phyloP scores from a whole-genome alignment of 2,329 filamentous ascomycete species.

The Stromatinia cepivora region DNA sequence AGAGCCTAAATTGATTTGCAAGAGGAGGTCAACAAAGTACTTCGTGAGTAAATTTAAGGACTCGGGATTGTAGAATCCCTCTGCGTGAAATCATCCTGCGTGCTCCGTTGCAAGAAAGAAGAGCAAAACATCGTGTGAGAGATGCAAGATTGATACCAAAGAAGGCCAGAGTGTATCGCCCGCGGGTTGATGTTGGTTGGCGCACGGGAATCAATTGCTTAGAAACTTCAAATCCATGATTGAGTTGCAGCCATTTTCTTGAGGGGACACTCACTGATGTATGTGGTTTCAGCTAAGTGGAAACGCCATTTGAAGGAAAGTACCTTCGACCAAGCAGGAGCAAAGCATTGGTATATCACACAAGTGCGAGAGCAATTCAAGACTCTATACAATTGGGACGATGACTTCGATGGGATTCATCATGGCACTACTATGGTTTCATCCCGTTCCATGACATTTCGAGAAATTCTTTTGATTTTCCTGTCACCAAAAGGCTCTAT shows the following conservation, averaged over 20 bases:
- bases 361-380: conserved; percentile 10
- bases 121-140: neutral
- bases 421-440: conserved; percentile 12
- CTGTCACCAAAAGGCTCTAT: no score
- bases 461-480: neutral
- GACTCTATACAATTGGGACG: conserved; percentile 4
- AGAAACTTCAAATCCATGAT: no score
- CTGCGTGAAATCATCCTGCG: neutral
- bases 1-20: no score
- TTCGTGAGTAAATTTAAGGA: no score
- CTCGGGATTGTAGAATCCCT: no score
- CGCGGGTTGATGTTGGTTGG: conserved; percentile 20
- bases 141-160: neutral
- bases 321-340: conserved; percentile 8
- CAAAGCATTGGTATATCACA: conserved; percentile 7
- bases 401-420: conserved; percentile 9
- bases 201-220: neutral
- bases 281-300: conserved; percentile 13
- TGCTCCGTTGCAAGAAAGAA: neutral
- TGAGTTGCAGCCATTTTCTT: neutral
- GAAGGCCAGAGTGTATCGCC: neutral
- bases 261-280: conserved; percentile 19
- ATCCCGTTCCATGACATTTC: neutral
- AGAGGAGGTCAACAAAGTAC: no score
- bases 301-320: conserved; percentile 3